phyloP scores from a whole-genome alignment of 2,329 filamentous ascomycete species.

The Exutisphaerella laricina region DNA sequence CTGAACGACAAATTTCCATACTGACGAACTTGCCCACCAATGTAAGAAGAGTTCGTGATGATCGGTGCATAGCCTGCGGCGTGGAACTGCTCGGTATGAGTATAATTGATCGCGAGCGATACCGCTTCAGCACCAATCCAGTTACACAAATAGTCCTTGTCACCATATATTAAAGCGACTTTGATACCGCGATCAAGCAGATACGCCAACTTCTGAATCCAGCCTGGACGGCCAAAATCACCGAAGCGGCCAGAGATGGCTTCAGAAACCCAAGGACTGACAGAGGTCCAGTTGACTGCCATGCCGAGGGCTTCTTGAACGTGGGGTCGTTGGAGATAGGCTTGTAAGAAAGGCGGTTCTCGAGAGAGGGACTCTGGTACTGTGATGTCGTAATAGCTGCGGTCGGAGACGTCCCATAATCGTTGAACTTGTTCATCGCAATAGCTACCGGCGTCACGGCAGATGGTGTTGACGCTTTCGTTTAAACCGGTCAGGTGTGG shows the following conservation, averaged over 20 bases:
- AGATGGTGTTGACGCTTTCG: slow-evolving; percentile 37
- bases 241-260: slow-evolving; percentile 42
- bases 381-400: slow-evolving; percentile 46
- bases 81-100: slow-evolving; percentile 39
- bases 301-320: slow-evolving; percentile 54
- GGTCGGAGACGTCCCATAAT: slow-evolving; percentile 6
- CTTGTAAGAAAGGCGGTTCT: slow-evolving; percentile 42
- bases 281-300: slow-evolving; percentile 50
- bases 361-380: slow-evolving; percentile 29
- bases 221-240: slow-evolving; percentile 45
- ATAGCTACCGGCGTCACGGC: slow-evolving; percentile 41
- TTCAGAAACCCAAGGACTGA: slow-evolving; percentile 33
- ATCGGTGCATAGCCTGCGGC: slow-evolving; percentile 41
- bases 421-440: slow-evolving; percentile 36
- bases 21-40: slow-evolving; percentile 25
- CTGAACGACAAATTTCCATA: slow-evolving; percentile 30
- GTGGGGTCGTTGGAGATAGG: slow-evolving; percentile 51
- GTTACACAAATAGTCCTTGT: slow-evolving; percentile 35
- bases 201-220: slow-evolving; percentile 43
- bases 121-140: slow-evolving; percentile 54
- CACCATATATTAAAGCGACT: slow-evolving; percentile 27
- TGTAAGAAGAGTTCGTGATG: slow-evolving; percentile 19
- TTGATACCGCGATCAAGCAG: slow-evolving; percentile 24
- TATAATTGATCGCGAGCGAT: slow-evolving; percentile 45
- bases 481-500: slow-evolving; percentile 20